These are phyloP conservation scores for Boletus sp. DNA, from an alignment of 768 basidiomycete species.

Conservation along the genomic window DNA sequence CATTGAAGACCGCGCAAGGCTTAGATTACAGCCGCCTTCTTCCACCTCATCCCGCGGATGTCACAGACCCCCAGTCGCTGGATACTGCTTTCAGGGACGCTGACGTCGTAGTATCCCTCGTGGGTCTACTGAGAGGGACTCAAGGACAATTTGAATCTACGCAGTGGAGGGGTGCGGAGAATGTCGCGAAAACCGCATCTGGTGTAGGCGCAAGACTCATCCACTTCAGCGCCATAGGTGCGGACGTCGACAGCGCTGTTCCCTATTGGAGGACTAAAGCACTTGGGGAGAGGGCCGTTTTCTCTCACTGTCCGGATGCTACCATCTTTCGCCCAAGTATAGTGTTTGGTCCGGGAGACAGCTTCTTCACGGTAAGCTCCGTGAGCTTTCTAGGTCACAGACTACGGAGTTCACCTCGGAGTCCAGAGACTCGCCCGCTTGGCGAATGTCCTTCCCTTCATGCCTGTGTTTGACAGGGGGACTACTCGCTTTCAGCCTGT, in stretches of 20 bases:
- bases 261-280: constrained; percentile 63
- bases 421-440: constrained; percentile 59
- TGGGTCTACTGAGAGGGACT: constrained; percentile 63
- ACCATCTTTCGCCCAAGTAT: constrained; percentile 70
- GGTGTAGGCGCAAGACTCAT: constrained; percentile 54
- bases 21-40: constrained; percentile 37
- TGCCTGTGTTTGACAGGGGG: constrained; percentile 79
- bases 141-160: constrained; percentile 53
- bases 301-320: constrained; percentile 44
- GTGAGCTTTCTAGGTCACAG: neutral
- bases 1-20: constrained; percentile 29
- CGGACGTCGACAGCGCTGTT: constrained; percentile 52
- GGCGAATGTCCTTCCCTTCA: constrained; percentile 57
- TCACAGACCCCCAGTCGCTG: constrained; percentile 48
- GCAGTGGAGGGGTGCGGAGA: constrained; percentile 64
- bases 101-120: constrained; percentile 59
- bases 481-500: constrained; percentile 66
- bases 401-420: neutral
- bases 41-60: constrained; percentile 46
- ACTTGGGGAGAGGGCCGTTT: constrained; percentile 54
- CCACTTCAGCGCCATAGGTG: constrained; percentile 74
- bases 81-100: constrained; percentile 51
- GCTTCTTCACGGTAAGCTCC: constrained; percentile 63
- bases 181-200: constrained; percentile 55
- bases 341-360: constrained; percentile 73